Percentiles rank a stretch among this genome's conserved stretches.
These are phyloP conservation scores for Candida saitoana DNA, from an alignment of 805 yeast genomes.

Conservation along the genomic window DNA sequence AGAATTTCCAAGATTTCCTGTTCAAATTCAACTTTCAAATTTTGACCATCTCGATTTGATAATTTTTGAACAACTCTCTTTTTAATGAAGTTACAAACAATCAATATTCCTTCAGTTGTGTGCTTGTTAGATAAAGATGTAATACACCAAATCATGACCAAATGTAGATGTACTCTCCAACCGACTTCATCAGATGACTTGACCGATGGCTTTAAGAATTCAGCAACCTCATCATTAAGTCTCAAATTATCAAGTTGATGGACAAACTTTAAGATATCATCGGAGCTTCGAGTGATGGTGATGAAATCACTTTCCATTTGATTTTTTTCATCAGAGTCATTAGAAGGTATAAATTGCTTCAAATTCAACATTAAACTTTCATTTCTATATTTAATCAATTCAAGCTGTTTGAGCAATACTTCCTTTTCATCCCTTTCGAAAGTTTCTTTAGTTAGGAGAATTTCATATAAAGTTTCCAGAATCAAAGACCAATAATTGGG, in stretches of 20 bases:
- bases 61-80: conserved; percentile 28
- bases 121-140: conserved; percentile 31
- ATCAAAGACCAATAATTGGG: conserved; percentile 60
- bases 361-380: conserved; percentile 63
- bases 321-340: not conserved
- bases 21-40: conserved; percentile 43
- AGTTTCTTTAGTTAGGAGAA: conserved; percentile 15
- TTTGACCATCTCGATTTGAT: conserved; percentile 14
- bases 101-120: conserved; percentile 30
- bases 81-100: conserved; percentile 44
- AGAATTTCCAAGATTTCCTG: conserved; percentile 38
- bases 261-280: conserved; percentile 32
- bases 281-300: conserved; percentile 18
- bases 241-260: conserved; percentile 33
- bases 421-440: conserved; percentile 26
- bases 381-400: conserved; percentile 61
- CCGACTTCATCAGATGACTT: conserved; percentile 10
- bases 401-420: conserved; percentile 45
- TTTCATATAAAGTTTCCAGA: conserved; percentile 44
- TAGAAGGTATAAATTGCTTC: conserved; percentile 12
- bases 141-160: conserved; percentile 38
- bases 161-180: conserved; percentile 35
- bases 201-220: conserved; percentile 20
- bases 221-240: conserved; percentile 26
- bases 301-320: conserved; percentile 2